phyloP scores from a whole-genome alignment of 1,139 yeast species.

The Zygoascus hellenicus region DNA sequence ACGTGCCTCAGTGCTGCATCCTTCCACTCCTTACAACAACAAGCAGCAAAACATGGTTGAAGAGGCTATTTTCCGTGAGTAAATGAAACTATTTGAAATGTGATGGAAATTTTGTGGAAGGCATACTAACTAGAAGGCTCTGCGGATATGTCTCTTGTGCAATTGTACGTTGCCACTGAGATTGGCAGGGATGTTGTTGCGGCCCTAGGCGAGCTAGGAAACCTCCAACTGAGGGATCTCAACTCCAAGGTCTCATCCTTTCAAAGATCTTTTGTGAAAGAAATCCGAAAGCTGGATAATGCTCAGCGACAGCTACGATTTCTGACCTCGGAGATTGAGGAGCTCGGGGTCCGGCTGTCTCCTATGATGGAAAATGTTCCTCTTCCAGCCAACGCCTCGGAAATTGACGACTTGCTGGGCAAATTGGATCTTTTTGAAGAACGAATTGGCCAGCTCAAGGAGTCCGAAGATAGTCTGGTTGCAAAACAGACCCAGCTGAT shows the following conservation, averaged over 20 bases:
- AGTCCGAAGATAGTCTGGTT: conserved; percentile 50
- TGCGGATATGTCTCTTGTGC: conserved; percentile 92
- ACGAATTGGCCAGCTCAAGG: conserved; percentile 50
- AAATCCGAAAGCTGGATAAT: conserved; percentile 63
- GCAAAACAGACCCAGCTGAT: conserved; percentile 50
- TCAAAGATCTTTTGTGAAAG: conserved; percentile 82
- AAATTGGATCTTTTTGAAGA: conserved; percentile 59
- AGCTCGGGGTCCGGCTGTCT: conserved; percentile 26
- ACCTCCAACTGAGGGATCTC: conserved; percentile 82
- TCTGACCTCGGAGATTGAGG: conserved; percentile 21
- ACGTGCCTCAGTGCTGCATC: neutral
- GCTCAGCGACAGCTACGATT: conserved; percentile 52
- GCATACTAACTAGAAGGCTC: conserved; percentile 44
- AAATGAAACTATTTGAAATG: neutral
- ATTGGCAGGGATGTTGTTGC: conserved; percentile 82
- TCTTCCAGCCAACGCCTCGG: conserved; percentile 50
- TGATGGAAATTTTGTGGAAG: neutral
- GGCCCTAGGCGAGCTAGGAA: conserved; percentile 72
- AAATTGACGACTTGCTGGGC: conserved; percentile 69
- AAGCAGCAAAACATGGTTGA: conserved; percentile 10
- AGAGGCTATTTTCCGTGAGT: conserved; percentile 24
- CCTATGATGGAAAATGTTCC: conserved; percentile 26
- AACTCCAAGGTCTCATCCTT: conserved; percentile 73
- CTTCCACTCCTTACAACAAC: conserved; percentile 3
- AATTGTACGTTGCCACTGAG: conserved; percentile 87